A percentile compares a stretch with the other conserved stretches of the same genome.
phyloP scores from a whole-genome alignment of 768 basidiomycete genomes.

The Hemileccinum impolitum region DNA sequence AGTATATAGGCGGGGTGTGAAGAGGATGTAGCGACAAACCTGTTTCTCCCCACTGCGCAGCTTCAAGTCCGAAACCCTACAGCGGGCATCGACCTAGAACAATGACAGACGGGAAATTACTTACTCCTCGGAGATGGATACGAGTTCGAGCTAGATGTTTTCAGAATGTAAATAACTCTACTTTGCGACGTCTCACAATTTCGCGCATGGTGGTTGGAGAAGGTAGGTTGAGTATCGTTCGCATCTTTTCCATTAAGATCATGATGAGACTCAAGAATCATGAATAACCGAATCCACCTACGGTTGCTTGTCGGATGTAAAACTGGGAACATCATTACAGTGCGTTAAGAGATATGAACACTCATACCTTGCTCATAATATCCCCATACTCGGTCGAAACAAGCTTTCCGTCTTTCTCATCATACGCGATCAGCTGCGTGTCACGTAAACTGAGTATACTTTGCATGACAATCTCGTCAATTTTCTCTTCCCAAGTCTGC shows the following conservation, averaged over 20 bases:
- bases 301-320: conserved; percentile 70
- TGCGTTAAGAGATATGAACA: not conserved
- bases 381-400: conserved; percentile 74
- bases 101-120: conserved; percentile 10
- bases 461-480: conserved; percentile 72
- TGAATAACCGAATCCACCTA: conserved; percentile 25
- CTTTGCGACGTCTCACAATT: conserved; percentile 47
- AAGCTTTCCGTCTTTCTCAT: conserved; percentile 41
- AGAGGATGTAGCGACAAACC: conserved; percentile 33
- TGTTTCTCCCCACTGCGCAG: conserved; percentile 74
- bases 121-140: conserved; percentile 68
- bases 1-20: not conserved
- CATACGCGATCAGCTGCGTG: conserved; percentile 55
- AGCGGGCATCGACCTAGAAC: conserved; percentile 1
- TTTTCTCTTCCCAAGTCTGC: conserved; percentile 64
- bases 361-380: conserved; percentile 77
- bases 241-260: conserved; percentile 56
- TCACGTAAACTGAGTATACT: conserved; percentile 59
- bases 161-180: conserved; percentile 3
- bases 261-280: not conserved
- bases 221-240: conserved; percentile 56
- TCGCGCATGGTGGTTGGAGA: conserved; percentile 56
- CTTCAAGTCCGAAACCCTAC: conserved; percentile 65
- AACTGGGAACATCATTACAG: conserved; percentile 44
- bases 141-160: conserved; percentile 52